Conservation (phyloP, 2,329 filamentous ascomycete genomes). For the Fusarium sp. region DNA sequence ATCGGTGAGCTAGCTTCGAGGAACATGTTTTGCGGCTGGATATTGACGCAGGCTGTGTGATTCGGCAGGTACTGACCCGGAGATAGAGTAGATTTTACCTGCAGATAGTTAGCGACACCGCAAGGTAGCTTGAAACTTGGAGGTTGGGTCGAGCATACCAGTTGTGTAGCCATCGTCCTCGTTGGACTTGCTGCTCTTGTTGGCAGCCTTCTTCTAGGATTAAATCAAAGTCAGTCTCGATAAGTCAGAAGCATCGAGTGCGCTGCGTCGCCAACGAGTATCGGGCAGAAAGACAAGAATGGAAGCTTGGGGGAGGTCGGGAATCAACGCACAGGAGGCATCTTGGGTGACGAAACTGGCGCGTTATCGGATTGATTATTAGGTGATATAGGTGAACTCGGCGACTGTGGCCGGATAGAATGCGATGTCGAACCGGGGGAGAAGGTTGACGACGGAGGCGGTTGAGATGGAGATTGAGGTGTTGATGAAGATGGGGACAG, state of each 20-base stretch:
- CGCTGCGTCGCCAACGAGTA: constrained; percentile 28
- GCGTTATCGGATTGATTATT: constrained; percentile 42
- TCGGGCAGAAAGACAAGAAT: neutral
- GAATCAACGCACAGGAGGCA: constrained; percentile 65
- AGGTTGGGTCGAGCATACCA: constrained; percentile 51
- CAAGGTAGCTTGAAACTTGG: constrained; percentile 22
- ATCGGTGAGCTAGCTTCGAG: constrained; percentile 6
- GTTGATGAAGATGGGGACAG: constrained; percentile 42
- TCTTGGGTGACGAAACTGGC: constrained; percentile 55
- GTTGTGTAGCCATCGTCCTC: constrained; percentile 53
- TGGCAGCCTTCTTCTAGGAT: constrained; percentile 44
- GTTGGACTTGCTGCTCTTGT: constrained; percentile 45
- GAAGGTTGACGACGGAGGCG: constrained; percentile 47
- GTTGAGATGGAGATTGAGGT: constrained; percentile 44
- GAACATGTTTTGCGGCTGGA: constrained; percentile 7
- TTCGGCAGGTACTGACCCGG: constrained; percentile 62
- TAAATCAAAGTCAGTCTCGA: constrained; percentile 32
- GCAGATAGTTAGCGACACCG: constrained; percentile 41
- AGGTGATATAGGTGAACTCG: constrained; percentile 43
- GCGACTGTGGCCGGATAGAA: constrained; percentile 47
- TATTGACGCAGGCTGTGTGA: neutral
- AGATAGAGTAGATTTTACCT: constrained; percentile 72
- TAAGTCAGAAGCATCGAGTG: constrained; percentile 21
- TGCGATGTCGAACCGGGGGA: constrained; percentile 49
- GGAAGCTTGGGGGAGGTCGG: constrained; percentile 32